Evolutionary conservation across 768 basidiomycete genomes (phyloP), one percentile per base, ranked within the genome.

Genomic region (Suillus cothurnatus): DNA sequence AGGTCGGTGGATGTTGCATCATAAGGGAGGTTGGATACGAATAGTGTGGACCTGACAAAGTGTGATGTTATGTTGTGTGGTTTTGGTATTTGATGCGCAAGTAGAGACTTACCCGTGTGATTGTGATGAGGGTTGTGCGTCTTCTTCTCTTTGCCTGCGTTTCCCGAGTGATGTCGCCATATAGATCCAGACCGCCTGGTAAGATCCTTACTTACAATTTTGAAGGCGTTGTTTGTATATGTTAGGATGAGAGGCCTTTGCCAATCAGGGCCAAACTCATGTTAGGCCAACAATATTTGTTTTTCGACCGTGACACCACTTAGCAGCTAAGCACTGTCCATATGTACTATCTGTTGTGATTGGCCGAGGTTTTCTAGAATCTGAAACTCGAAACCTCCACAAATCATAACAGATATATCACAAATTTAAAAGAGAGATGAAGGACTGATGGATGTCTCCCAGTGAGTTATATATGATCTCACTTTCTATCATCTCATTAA

Each of bases 1-100:
- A 99, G 82, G 77, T 97, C 95, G 56, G 89, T 89, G 8, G 94
- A 93, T 11, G 97, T 98, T 64, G 90, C 93, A 49, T 88, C 86
- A 74, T 93, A 96, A 0, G 97, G 94, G 45, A 99, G 80, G 79
- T 95, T 95, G 12, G 94, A 95, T 62, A 99, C 89, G 77, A 98
- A 98, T 63, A 99, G 80, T 0, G 95, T 98, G 21, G 94, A 87
- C 39, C 92, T 92, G 64, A 19, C 41, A 12, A 60, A 67, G 49
- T 45, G 43, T 19, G 6, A 43, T 43, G 23, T 63, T 53, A 59
- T 31, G 15, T 55, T 32, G 11, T 7, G 15, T 36, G 23, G 12
- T n/a, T 45, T 17, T 38, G 17, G 15, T 28, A 4, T 31, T 12
- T 0, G 15, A 39, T 19, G 26, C 9, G 50, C 32, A 49, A 2